phyloP scores from a whole-genome alignment of 192 early-diverging fungal species.

The Coemansia sp. region DNA sequence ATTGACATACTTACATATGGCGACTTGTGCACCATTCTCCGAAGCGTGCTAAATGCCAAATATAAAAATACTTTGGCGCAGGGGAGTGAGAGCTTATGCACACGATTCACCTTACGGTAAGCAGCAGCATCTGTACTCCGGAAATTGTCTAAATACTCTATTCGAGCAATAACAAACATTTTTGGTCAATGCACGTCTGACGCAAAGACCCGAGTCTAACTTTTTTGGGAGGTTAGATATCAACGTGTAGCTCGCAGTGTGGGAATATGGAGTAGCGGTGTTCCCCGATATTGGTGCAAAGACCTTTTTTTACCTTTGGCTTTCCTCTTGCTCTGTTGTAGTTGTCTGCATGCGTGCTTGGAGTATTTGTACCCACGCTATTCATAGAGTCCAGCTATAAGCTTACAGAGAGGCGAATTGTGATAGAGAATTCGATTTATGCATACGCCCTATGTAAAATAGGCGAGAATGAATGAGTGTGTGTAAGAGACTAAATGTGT shows the following conservation, averaged over 20 bases:
- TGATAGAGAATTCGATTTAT: neutral
- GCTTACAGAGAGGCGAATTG: neutral
- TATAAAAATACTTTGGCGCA: neutral
- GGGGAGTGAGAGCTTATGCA: neutral
- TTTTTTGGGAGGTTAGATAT: neutral
- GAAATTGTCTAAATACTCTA: neutral
- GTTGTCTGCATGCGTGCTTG: neutral
- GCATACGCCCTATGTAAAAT: neutral
- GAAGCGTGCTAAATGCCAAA: neutral
- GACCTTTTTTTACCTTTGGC: neutral
- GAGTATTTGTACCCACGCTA: neutral
- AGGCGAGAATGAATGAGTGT: neutral
- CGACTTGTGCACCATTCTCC: neutral
- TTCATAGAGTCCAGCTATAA: neutral
- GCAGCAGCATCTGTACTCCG: neutral
- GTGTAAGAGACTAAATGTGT: neutral
- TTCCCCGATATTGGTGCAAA: neutral
- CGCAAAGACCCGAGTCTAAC: neutral
- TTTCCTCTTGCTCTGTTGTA: neutral
- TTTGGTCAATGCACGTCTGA: conserved; percentile 27
- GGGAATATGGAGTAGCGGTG: neutral
- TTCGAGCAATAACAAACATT: conserved; percentile 8
- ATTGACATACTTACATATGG: neutral
- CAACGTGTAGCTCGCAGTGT: neutral
- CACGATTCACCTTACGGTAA: neutral